Conservation (phyloP, 306 rosid species). For the Quercus robur region DNA sequence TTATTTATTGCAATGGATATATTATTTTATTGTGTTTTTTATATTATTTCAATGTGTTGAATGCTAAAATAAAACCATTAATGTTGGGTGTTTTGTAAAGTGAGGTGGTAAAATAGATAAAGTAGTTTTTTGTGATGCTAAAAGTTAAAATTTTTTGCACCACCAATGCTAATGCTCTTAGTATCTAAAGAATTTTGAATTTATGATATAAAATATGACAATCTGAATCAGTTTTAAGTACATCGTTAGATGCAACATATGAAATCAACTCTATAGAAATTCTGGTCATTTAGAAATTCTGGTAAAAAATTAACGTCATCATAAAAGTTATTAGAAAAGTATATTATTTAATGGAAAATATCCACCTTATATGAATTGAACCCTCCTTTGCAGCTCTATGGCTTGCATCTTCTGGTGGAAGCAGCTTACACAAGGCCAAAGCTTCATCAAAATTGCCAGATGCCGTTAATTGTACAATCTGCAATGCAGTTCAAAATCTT, state of each 20-base stretch:
- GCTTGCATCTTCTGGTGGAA: slow-evolving; percentile 94
- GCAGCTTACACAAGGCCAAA: slow-evolving; percentile 94
- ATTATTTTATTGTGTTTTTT: too few species aligned
- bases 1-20: too few species aligned
- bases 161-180: too few species aligned
- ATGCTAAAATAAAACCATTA: too few species aligned
- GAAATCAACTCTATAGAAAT: neutral
- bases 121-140: too few species aligned
- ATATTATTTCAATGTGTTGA: too few species aligned
- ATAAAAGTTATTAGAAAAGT: slow-evolving; percentile 1
- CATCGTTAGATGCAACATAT: neutral
- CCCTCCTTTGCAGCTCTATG: slow-evolving; percentile 97
- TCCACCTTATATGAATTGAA: slow-evolving; percentile 87
- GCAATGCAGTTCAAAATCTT: slow-evolving; percentile 32
- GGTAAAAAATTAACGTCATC: too few species aligned
- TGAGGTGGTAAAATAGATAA: too few species aligned
- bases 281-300: neutral
- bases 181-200: neutral
- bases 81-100: too few species aligned
- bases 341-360: slow-evolving; percentile 17
- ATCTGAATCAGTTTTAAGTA: neutral
- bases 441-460: slow-evolving; percentile 98
- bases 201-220: neutral
- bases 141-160: too few species aligned
- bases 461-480: slow-evolving; percentile 98